These are phyloP conservation scores for Clavariopsis aquatica DNA, from an alignment of 495 filamentous ascomycete genomes.

Conservation along the genomic window DNA sequence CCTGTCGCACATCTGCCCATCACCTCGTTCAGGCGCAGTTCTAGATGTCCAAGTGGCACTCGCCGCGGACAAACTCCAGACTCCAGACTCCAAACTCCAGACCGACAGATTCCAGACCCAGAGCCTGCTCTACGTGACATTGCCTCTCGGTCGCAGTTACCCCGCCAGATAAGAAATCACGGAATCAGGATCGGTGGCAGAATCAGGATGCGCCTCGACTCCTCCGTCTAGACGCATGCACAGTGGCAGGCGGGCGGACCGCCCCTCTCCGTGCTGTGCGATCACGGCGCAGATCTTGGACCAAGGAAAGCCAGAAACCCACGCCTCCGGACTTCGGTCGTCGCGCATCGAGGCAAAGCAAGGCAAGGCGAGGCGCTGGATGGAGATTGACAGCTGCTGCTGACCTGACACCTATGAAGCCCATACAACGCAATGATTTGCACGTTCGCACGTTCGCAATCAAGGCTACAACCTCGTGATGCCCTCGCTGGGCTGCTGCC, in stretches of 20 bases:
- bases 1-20: neutral
- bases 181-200: neutral
- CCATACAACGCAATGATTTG: neutral
- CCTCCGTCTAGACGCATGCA: neutral
- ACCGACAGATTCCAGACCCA: neutral
- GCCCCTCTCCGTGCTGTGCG: neutral
- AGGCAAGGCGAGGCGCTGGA: neutral
- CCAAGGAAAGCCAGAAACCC: neutral
- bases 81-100: too few relatives aligned
- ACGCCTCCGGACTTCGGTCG: constrained; percentile 1
- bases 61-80: neutral
- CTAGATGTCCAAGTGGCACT: neutral
- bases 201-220: neutral
- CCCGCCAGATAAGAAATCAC: neutral
- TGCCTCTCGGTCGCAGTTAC: neutral
- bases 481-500: neutral
- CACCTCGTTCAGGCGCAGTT: neutral
- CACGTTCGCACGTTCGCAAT: neutral
- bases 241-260: neutral
- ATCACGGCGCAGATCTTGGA: neutral
- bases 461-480: neutral
- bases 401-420: neutral
- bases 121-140: neutral
- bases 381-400: neutral
- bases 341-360: neutral